Evolutionary conservation across 2,329 filamentous ascomycete genomes (phyloP).

Genomic region (Fonsecaea erecta): DNA sequence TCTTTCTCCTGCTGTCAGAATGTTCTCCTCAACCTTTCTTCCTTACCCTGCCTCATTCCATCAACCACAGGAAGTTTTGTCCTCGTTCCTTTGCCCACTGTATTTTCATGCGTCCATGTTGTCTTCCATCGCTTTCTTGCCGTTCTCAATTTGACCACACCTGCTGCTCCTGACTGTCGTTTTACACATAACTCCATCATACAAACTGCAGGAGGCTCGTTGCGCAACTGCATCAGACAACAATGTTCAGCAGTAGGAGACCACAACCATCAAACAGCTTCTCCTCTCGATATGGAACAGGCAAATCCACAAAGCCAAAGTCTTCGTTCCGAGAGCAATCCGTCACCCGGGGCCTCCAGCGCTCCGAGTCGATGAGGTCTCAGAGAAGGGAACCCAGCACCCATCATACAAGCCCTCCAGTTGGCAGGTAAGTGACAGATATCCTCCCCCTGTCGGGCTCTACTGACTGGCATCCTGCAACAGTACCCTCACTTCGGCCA

Average conservation of each 20-base stretch:
- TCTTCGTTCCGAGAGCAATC: conserved; percentile 44
- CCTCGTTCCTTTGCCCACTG: conserved; percentile 4
- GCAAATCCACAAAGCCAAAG: conserved; percentile 45
- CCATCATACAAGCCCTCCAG: conserved; percentile 42
- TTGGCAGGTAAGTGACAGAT: conserved; percentile 42
- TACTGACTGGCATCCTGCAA: conserved; percentile 12
- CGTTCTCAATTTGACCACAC: not conserved
- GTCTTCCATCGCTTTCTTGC: conserved; percentile 1
- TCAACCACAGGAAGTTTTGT: conserved; percentile 25
- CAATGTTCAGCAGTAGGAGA: conserved; percentile 32
- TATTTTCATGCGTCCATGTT: conserved; percentile 13
- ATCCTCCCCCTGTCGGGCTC: not conserved
- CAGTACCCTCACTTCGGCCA: conserved; percentile 66
- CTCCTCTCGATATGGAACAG: conserved; percentile 48
- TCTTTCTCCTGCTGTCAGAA: conserved; percentile 12
- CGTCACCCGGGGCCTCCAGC: conserved; percentile 31
- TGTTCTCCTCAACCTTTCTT: conserved; percentile 18
- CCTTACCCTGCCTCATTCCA: conserved; percentile 14
- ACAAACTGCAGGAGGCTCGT: not conserved
- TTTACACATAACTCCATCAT: not conserved
- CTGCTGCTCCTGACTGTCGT: not conserved
- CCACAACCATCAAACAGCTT: conserved; percentile 44
- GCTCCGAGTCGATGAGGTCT: conserved; percentile 33
- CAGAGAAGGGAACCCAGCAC: conserved; percentile 38
- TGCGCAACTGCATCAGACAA: conserved; percentile 7